These are phyloP conservation scores for Salix koriyanagi DNA, from an alignment of 345 rosid genomes.

Conservation along the genomic window DNA sequence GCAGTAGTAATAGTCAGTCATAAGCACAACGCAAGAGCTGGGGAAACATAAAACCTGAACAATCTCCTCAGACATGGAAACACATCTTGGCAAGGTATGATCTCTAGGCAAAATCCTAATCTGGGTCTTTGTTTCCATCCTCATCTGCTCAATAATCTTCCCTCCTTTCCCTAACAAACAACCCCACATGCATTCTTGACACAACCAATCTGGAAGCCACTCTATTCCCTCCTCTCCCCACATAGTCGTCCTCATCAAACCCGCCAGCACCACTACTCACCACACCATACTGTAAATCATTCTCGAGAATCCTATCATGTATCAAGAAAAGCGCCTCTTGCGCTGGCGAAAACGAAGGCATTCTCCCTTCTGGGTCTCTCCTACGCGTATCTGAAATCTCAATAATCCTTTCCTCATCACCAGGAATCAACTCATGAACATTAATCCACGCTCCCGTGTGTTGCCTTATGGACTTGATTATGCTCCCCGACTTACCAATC, in stretches of 20 bases:
- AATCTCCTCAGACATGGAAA: conserved; percentile 77
- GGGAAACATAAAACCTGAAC: conserved; percentile 70
- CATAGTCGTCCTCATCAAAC: conserved; percentile 56
- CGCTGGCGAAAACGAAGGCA: conserved; percentile 90
- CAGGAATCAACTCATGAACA: conserved; percentile 87
- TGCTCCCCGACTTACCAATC: conserved; percentile 90
- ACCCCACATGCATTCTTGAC: conserved; percentile 89
- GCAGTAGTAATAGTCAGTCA: conserved; percentile 5
- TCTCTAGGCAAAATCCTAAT: conserved; percentile 96
- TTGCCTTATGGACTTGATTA: conserved; percentile 84
- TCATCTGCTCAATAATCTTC: conserved; percentile 98
- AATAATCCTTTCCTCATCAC: conserved; percentile 89
- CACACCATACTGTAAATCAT: conserved; percentile 44
- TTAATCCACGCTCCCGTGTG: conserved; percentile 98
- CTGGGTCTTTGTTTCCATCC: conserved; percentile 97
- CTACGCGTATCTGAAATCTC: conserved; percentile 94
- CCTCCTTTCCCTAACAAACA: conserved; percentile 98
- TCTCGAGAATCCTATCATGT: conserved; percentile 85
- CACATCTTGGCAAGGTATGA: conserved; percentile 79
- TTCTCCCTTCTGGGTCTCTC: conserved; percentile 89
- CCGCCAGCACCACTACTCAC: conserved; percentile 40
- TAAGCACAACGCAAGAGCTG: background rate
- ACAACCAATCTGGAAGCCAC: conserved; percentile 88
- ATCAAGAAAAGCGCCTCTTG: conserved; percentile 86
- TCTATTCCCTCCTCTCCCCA: conserved; percentile 40